Evolutionary conservation across 2,329 filamentous ascomycete genomes (phyloP).

Genomic region (Fusarium haematococcum): DNA sequence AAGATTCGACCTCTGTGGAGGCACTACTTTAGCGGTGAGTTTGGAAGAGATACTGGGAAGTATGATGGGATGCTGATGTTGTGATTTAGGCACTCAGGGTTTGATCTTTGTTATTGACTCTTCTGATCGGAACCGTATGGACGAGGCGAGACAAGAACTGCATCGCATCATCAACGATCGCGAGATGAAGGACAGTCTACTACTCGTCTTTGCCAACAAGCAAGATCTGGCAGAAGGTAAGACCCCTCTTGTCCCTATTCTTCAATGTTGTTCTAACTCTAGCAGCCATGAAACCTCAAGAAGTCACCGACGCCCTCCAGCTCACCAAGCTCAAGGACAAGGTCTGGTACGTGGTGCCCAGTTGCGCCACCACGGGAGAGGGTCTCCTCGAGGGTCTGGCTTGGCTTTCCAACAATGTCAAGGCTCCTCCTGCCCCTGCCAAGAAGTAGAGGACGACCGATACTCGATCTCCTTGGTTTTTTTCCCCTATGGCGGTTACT

Average conservation of each 20-base stretch:
- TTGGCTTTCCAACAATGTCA: conserved; percentile 88
- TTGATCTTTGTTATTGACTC: conserved; percentile 99
- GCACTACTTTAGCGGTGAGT: conserved; percentile 89
- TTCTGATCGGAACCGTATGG: conserved; percentile 89
- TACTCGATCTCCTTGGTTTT: background rate
- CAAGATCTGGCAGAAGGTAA: conserved; percentile 88
- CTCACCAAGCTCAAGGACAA: conserved; percentile 83
- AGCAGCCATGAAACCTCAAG: conserved; percentile 74
- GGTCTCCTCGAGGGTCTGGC: conserved; percentile 84
- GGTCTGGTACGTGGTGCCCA: conserved; percentile 87
- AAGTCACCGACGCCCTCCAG: conserved; percentile 82
- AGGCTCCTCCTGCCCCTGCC: conserved; percentile 67
- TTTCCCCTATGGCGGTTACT: background rate
- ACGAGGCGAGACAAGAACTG: conserved; percentile 92
- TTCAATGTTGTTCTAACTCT: too few species aligned
- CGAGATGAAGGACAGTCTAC: conserved; percentile 94
- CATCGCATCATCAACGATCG: conserved; percentile 98
- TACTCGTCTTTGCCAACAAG: conserved; percentile 99
- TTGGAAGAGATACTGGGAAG: background rate
- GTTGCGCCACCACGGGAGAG: conserved; percentile 84
- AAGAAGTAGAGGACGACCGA: conserved; percentile 61
- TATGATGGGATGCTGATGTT: conserved; percentile 5
- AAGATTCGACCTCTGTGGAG: conserved; percentile 98
- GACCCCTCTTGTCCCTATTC: too few species aligned
- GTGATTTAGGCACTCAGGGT: conserved; percentile 84